phyloP scores from a whole-genome alignment of 495 filamentous ascomycete species.

The Penicillium psychrofluorescens region DNA sequence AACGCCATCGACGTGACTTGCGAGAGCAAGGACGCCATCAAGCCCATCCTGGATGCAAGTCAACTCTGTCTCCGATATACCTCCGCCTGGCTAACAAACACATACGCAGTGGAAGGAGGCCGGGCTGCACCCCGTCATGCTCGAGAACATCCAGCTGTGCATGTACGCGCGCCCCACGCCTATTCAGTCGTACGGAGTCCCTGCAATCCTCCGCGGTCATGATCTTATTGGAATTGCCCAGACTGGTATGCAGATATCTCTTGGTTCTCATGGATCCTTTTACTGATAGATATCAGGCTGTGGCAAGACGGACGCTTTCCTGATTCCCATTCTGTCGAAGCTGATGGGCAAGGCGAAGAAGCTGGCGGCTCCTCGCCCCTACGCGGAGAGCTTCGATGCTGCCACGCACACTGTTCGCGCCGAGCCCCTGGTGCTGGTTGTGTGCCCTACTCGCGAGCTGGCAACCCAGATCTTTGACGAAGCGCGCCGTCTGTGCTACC shows the following conservation, averaged over 20 bases:
- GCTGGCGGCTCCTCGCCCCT: constrained; percentile 68
- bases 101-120: constrained; percentile 57
- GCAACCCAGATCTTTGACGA: constrained; percentile 93
- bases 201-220: constrained; percentile 60
- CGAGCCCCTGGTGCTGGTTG: constrained; percentile 78
- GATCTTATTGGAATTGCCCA: constrained; percentile 87
- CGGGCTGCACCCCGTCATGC: constrained; percentile 78
- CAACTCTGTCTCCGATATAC: constrained; percentile 37
- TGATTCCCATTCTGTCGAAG: constrained; percentile 82
- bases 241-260: constrained; percentile 59
- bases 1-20: constrained; percentile 26
- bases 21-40: constrained; percentile 20
- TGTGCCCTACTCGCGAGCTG: constrained; percentile 85
- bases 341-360: constrained; percentile 92
- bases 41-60: constrained; percentile 29
- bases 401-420: constrained; percentile 46
- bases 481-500: constrained; percentile 81
- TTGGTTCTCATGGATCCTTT: neutral
- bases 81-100: constrained; percentile 22
- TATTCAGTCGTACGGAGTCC: constrained; percentile 78
- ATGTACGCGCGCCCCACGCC: constrained; percentile 66
- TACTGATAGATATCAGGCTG: constrained; percentile 53
- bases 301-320: constrained; percentile 89
- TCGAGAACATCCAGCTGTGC: constrained; percentile 65
- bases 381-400: constrained; percentile 38